Conservation (phyloP, 768 basidiomycete species). For the Boletus tomentosulus region DNA sequence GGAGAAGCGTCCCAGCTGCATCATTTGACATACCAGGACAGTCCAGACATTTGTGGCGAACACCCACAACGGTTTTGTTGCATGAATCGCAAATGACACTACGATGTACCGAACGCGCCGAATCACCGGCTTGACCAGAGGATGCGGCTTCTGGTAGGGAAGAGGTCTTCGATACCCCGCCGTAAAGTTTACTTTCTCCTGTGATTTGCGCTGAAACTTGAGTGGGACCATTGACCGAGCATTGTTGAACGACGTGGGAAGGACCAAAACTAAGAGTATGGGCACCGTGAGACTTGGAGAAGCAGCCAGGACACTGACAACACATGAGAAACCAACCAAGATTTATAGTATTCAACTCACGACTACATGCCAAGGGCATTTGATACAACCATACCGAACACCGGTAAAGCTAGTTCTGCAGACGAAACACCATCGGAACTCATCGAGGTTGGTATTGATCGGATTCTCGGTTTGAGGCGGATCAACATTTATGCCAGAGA, state of each 20-base stretch:
- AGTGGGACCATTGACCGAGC: background rate
- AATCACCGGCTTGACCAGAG: background rate
- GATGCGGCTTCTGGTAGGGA: background rate
- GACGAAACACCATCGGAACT: conserved; percentile 28
- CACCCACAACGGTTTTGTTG: conserved; percentile 50
- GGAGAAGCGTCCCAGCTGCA: background rate
- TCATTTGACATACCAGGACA: conserved; percentile 51
- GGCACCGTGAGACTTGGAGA: conserved; percentile 23
- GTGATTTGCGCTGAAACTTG: background rate
- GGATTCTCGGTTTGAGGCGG: background rate
- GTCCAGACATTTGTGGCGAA: conserved; percentile 77
- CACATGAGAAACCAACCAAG: conserved; percentile 5
- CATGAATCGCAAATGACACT: conserved; percentile 69
- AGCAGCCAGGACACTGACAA: conserved; percentile 25
- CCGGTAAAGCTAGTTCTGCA: conserved; percentile 24
- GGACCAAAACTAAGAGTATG: conserved; percentile 33
- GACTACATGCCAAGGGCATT: conserved; percentile 30
- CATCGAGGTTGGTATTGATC: background rate
- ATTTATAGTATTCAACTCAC: conserved; percentile 16
- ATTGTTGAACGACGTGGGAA: conserved; percentile 25
- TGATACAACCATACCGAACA: conserved; percentile 30
- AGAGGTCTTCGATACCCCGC: background rate
- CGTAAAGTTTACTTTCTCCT: background rate
- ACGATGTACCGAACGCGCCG: conserved; percentile 39
- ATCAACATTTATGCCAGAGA: background rate